Conservation (phyloP, 345 rosid genomes). For the Aquilaria malaccensis region DNA sequence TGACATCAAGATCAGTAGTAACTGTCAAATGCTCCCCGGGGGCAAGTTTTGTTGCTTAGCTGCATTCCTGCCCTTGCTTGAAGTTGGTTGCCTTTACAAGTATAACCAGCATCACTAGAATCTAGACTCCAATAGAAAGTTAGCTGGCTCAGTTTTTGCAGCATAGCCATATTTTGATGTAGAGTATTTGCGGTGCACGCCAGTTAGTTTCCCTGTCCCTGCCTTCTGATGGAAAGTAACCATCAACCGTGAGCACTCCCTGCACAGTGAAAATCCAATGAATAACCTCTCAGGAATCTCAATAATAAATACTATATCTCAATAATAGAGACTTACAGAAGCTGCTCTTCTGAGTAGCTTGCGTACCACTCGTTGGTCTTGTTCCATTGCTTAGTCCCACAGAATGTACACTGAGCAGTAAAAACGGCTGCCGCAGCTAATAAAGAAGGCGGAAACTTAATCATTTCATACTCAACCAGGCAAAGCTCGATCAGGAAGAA, state of each 20-base stretch:
- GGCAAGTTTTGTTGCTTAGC: slow-evolving; percentile 51
- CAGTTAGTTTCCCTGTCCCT: slow-evolving; percentile 72
- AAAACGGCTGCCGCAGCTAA: slow-evolving; percentile 62
- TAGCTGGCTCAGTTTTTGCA: slow-evolving; percentile 57
- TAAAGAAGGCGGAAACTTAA: slow-evolving; percentile 53
- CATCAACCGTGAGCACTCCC: slow-evolving; percentile 85
- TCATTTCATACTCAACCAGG: slow-evolving; percentile 59
- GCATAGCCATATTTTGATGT: slow-evolving; percentile 77
- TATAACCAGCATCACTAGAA: slow-evolving; percentile 9
- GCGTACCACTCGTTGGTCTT: slow-evolving; percentile 48
- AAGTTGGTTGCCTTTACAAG: neutral
- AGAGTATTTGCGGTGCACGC: slow-evolving; percentile 72
- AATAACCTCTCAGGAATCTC: neutral
- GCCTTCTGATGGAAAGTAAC: slow-evolving; percentile 71
- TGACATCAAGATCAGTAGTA: neutral
- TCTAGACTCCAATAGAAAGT: slow-evolving; percentile 34
- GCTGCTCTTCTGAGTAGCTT: slow-evolving; percentile 44
- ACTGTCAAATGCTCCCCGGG: slow-evolving; percentile 10
- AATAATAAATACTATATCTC: neutral
- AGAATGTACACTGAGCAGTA: slow-evolving; percentile 49
- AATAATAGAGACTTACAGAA: slow-evolving; percentile 32
- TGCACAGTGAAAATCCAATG: slow-evolving; percentile 13
- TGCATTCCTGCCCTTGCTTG: slow-evolving; percentile 6
- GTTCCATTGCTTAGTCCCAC: slow-evolving; percentile 42
- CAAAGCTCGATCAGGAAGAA: slow-evolving; percentile 67